These are phyloP conservation scores for Lecanicillium sp. DNA, from an alignment of 2,329 filamentous ascomycete genomes.

Conservation along the genomic window DNA sequence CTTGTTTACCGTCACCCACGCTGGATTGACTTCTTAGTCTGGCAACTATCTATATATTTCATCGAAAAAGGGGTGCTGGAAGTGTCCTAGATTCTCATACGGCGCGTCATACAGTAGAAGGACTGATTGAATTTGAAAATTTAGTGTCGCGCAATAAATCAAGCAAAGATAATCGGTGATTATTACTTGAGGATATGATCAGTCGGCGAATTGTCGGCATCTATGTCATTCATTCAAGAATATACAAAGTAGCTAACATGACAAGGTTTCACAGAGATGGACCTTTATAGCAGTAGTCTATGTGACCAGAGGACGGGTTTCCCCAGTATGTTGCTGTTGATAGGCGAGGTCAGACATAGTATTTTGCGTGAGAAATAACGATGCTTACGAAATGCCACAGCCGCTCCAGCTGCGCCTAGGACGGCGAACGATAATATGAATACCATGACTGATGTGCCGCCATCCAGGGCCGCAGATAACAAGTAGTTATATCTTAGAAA, in stretches of 20 bases:
- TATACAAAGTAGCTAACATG: too few relatives aligned
- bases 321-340: slow-evolving; percentile 11
- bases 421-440: slow-evolving; percentile 19
- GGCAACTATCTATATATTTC: too few relatives aligned
- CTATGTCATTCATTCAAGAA: not conserved
- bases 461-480: slow-evolving; percentile 18
- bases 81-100: too few relatives aligned
- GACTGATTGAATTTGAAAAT: too few relatives aligned
- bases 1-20: not conserved
- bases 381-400: slow-evolving; percentile 11
- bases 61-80: too few relatives aligned
- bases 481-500: slow-evolving; percentile 25
- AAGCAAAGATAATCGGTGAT: too few relatives aligned
- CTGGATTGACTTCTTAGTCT: not conserved
- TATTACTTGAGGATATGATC: too few relatives aligned
- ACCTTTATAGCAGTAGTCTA: slow-evolving; percentile 11
- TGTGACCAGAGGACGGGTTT: slow-evolving; percentile 3
- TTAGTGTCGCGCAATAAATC: too few relatives aligned
- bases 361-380: too few relatives aligned
- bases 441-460: slow-evolving; percentile 19
- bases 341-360: too few relatives aligned
- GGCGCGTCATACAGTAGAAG: not conserved
- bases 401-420: slow-evolving; percentile 13
- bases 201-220: too few relatives aligned
- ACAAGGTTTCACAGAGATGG: not conserved